Evolutionary conservation across 2,329 filamentous ascomycete species (phyloP).

Genomic region (Coleophoma crateriformis): DNA sequence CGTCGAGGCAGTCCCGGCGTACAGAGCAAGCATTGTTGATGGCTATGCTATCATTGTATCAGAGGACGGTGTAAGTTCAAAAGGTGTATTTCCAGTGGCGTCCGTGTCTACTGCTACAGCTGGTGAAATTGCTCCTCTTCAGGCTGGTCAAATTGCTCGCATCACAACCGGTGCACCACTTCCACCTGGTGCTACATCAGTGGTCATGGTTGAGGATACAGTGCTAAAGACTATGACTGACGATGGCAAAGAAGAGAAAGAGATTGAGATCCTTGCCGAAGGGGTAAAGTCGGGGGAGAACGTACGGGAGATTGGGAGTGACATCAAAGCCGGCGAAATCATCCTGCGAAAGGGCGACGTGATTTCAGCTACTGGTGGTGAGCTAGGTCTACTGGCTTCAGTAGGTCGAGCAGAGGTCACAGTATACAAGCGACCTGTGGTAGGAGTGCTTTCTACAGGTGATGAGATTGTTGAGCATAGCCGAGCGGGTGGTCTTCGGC

Average conservation of each 20-base stretch:
- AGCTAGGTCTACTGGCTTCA: conserved; percentile 83
- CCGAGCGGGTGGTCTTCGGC: conserved; percentile 51
- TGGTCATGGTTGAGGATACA: conserved; percentile 97
- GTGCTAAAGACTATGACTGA: conserved; percentile 68
- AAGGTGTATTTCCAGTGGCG: conserved; percentile 79
- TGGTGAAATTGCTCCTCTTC: conserved; percentile 57
- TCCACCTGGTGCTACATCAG: conserved; percentile 80
- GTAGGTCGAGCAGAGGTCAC: conserved; percentile 69
- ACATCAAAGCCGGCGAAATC: conserved; percentile 63
- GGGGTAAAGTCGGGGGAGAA: conserved; percentile 77
- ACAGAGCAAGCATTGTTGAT: conserved; percentile 93
- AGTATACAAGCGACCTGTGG: conserved; percentile 68
- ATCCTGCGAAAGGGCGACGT: conserved; percentile 74
- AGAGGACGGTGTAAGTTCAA: conserved; percentile 52
- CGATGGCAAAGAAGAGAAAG: conserved; percentile 78
- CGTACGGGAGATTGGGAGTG: conserved; percentile 84
- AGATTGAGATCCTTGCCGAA: conserved; percentile 79
- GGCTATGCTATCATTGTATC: conserved; percentile 81
- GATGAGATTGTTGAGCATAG: conserved; percentile 85
- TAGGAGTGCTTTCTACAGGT: conserved; percentile 88
- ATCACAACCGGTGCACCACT: conserved; percentile 95
- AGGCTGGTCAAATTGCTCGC: conserved; percentile 72
- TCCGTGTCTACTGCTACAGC: conserved; percentile 82
- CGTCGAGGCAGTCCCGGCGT: conserved; percentile 81
- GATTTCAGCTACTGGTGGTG: conserved; percentile 83